Base-by-base conservation (phyloP, 2,329 filamentous ascomycete species). In the Ophiostoma novo-ulmi region DNA sequence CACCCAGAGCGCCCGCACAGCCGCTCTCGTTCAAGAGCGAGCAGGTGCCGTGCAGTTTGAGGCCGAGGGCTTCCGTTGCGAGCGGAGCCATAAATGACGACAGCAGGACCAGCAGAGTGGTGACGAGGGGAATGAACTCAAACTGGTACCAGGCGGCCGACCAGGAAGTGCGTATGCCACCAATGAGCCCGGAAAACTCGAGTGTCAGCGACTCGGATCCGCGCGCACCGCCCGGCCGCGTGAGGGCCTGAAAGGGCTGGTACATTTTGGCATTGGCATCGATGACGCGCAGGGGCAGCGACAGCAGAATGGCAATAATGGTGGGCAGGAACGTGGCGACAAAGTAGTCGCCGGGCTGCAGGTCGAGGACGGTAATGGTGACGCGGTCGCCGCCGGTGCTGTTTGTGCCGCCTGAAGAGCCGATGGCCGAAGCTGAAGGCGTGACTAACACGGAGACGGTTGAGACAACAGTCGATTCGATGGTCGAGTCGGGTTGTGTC, bases 181-280 rank as follows among this genome's bases (percentile, higher is more conserved):
- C 70, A 11, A 38, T 7, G 68, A 80, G 73, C 0, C 82, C 80
- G 10, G 76, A 76, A 52, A 82, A 83, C 69, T 80, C 77, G 5
- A 83, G 76, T 11, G 78, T 80, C 22, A 84, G 74, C 0, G 82
- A 83, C 41, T 83, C 78, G 0, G 75, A 73, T 0, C 82, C 83
- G 0, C 75, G 68, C 0, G 80, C 80, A 5, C 82, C 83, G 0
- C 74, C 75, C 0, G 76, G 73, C 10, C 75, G 76, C 6, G 79
- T 76, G 1, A 86, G 75, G 0, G 80, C 78, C 68, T 81, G 80
- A 73, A 83, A 83, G 1, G 82, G 82, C 71, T 81, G 80, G 61
- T 80, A 81, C 13, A 80, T 77, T 69, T 81, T 80, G 0, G 78
- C 80, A 70, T 80, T 79, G 68, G 78, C 76, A 71, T 82, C 80